These are phyloP conservation scores for Capsella bursapastoris DNA, from an alignment of 345 rosid genomes.

Conservation along the genomic window DNA sequence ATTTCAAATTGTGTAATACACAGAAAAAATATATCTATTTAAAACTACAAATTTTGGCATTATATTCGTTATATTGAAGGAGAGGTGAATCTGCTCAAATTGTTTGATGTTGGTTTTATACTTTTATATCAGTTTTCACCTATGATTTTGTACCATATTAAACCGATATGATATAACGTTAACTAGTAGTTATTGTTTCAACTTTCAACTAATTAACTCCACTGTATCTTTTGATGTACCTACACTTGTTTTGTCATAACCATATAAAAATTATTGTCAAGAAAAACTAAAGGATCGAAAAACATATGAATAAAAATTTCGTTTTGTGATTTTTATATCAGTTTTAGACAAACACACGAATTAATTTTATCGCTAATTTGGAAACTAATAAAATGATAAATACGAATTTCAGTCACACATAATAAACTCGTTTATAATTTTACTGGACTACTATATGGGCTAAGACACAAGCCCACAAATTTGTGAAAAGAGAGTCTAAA, in stretches of 20 bases:
- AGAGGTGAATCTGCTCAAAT: background rate
- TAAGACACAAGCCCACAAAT: background rate
- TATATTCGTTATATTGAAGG: background rate
- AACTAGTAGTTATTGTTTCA: background rate
- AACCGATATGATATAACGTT: background rate
- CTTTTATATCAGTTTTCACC: background rate
- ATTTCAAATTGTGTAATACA: background rate
- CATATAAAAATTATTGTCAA: background rate
- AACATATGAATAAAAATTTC: too few relatives aligned
- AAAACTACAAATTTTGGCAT: background rate
- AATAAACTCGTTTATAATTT: background rate
- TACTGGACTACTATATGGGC: slow-evolving; percentile 4
- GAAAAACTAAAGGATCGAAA: background rate
- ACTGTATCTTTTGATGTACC: background rate
- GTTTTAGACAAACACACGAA: too few relatives aligned
- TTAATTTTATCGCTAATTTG: too few relatives aligned
- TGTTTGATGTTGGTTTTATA: background rate
- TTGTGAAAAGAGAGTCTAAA: background rate
- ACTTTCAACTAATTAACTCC: background rate
- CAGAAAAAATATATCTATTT: background rate
- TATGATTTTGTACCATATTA: background rate
- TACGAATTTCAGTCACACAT: background rate
- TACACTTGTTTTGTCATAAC: background rate
- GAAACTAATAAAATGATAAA: too few relatives aligned
- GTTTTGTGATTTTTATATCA: too few relatives aligned